Conservation (phyloP, 177 flowering plant genomes). For the Vitis hybrid region DNA sequence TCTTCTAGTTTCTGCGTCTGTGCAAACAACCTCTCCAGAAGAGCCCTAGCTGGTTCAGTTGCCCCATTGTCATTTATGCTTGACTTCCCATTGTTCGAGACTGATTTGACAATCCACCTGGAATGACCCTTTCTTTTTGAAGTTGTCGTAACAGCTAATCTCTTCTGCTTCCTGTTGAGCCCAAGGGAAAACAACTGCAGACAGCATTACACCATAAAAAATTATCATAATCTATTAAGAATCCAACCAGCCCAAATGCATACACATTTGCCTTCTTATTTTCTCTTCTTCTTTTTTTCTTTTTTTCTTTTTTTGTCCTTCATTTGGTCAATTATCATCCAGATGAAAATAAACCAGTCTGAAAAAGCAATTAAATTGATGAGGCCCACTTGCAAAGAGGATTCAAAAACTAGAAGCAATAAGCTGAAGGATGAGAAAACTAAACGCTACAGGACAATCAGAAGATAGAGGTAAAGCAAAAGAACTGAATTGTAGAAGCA, state of each 20-base stretch:
- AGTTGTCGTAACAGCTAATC: conserved; percentile 15
- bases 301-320: too few species aligned
- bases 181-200: conserved; percentile 38
- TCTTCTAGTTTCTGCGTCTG: conserved; percentile 84
- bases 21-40: conserved; percentile 76
- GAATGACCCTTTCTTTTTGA: conserved; percentile 17
- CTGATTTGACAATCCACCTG: conserved; percentile 32
- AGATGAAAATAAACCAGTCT: too few species aligned
- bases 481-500: too few species aligned
- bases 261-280: not conserved
- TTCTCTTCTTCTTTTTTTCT: too few species aligned
- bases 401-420: too few species aligned
- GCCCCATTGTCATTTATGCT: conserved; percentile 54
- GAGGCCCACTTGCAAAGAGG: too few species aligned
- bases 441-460: too few species aligned
- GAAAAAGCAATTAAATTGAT: too few species aligned
- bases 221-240: not conserved
- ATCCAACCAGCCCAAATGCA: not conserved
- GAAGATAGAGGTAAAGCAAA: too few species aligned
- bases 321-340: too few species aligned
- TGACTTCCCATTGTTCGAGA: conserved; percentile 29
- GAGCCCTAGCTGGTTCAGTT: conserved; percentile 59
- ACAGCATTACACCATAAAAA: conserved; percentile 6
- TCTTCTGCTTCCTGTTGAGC: conserved; percentile 27
- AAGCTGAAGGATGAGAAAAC: too few species aligned